Evolutionary conservation across 176 grass and related monocot species (phyloP).

Genomic region (Eremochloa ophiuroides): DNA sequence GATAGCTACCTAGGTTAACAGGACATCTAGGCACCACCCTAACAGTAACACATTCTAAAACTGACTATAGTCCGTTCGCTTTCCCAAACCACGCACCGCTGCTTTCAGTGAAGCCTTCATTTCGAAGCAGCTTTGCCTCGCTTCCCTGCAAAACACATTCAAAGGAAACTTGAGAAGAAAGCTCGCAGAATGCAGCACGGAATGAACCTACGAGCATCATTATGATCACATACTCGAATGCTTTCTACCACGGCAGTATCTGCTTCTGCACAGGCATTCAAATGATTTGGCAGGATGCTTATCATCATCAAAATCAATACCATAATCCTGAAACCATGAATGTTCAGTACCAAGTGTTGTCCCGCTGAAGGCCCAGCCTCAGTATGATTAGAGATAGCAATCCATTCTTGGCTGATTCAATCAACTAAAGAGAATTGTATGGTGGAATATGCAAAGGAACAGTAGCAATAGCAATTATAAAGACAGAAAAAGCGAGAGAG

Average conservation of each 20-base stretch:
- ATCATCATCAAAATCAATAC: conserved; percentile 32
- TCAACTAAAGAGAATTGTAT: neutral
- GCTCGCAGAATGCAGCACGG: neutral
- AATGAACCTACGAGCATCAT: neutral
- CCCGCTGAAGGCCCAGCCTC: neutral
- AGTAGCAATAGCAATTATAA: neutral
- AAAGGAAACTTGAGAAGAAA: neutral
- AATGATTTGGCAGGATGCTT: conserved; percentile 6
- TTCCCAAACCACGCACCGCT: neutral
- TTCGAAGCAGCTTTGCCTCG: conserved; percentile 11
- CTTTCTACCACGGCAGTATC: conserved; percentile 32
- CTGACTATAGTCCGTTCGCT: neutral
- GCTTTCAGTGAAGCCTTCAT: neutral
- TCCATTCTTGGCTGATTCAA: neutral
- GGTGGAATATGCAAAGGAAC: neutral
- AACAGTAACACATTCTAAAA: neutral
- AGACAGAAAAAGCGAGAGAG: neutral
- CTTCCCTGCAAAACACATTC: conserved; percentile 19
- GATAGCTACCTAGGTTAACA: neutral
- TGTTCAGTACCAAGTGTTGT: neutral
- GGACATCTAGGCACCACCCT: neutral
- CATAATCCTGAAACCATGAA: conserved; percentile 42
- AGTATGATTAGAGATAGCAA: neutral
- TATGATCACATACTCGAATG: conserved; percentile 24
- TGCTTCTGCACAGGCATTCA: conserved; percentile 38